These are phyloP conservation scores for Colletotrichum zoysiae DNA, from an alignment of 2,329 filamentous ascomycete species.

Conservation along the genomic window DNA sequence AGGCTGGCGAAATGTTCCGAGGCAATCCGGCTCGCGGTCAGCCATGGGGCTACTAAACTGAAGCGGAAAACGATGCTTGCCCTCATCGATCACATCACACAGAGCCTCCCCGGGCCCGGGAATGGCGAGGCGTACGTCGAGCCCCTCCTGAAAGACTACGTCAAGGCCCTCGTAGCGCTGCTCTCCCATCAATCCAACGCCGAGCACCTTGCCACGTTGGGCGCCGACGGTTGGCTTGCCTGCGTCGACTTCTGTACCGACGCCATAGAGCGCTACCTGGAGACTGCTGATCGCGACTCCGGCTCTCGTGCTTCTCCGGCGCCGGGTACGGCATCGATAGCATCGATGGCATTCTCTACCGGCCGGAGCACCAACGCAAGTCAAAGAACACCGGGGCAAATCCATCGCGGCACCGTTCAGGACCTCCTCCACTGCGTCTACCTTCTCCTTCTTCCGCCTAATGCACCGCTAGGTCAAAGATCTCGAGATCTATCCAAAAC, in stretches of 20 bases:
- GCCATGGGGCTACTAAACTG: slow-evolving; percentile 75
- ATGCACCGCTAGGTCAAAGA: slow-evolving; percentile 73
- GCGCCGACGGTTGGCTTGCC: slow-evolving; percentile 73
- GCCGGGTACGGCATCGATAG: slow-evolving; percentile 52
- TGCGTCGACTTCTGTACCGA: slow-evolving; percentile 79
- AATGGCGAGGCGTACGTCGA: slow-evolving; percentile 69
- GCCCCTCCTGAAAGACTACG: slow-evolving; percentile 80
- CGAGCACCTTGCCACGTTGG: slow-evolving; percentile 76
- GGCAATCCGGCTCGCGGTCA: slow-evolving; percentile 78
- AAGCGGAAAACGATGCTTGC: slow-evolving; percentile 83
- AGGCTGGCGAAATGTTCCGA: slow-evolving; percentile 78
- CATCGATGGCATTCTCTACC: slow-evolving; percentile 48
- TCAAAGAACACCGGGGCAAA: slow-evolving; percentile 44
- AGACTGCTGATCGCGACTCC: slow-evolving; percentile 54
- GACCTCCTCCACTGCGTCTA: slow-evolving; percentile 76
- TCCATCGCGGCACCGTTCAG: slow-evolving; percentile 47
- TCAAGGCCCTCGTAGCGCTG: slow-evolving; percentile 78
- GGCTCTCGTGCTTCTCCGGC: slow-evolving; percentile 61
- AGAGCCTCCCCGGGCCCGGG: slow-evolving; percentile 74
- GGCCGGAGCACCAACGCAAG: slow-evolving; percentile 44
- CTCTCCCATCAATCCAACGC: slow-evolving; percentile 81
- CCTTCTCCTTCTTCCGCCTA: slow-evolving; percentile 72
- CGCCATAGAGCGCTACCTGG: slow-evolving; percentile 67
- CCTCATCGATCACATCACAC: slow-evolving; percentile 84
- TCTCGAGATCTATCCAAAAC: slow-evolving; percentile 68